Conservation (phyloP, 306 rosid genomes). For the Quercus rubra region DNA sequence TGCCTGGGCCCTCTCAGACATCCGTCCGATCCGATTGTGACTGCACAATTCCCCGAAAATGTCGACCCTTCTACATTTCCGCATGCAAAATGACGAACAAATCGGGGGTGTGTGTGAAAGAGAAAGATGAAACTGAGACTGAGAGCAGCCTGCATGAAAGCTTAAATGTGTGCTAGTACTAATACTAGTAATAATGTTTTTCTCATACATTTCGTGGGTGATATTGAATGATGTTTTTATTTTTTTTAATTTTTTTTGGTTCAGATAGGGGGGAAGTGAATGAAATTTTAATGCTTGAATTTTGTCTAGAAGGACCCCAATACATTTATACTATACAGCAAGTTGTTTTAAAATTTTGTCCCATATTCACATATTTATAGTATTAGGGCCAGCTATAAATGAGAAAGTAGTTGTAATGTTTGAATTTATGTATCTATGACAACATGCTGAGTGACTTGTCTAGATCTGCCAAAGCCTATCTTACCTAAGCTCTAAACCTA, state of each 20-base stretch:
- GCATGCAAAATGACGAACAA: constrained; percentile 1
- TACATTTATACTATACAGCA: constrained; percentile 11
- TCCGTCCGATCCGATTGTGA: constrained; percentile 21
- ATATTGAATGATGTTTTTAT: constrained; percentile 49
- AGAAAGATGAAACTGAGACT: not conserved
- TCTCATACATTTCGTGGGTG: constrained; percentile 84
- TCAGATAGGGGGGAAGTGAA: constrained; percentile 50
- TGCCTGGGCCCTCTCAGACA: constrained; percentile 8
- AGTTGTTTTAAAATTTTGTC: constrained; percentile 58
- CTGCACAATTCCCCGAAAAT: constrained; percentile 38
- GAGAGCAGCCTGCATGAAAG: constrained; percentile 19
- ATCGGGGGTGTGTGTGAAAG: not conserved
- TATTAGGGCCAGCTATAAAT: constrained; percentile 35
- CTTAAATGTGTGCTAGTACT: not conserved
- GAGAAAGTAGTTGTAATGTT: constrained; percentile 24
- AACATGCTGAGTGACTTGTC: constrained; percentile 28
- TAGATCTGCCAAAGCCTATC: constrained; percentile 17
- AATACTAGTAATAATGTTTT: constrained; percentile 42
- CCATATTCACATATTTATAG: constrained; percentile 50
- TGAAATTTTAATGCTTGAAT: constrained; percentile 35
- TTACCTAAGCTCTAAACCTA: not conserved
- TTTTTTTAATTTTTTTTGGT: not conserved
- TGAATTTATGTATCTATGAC: constrained; percentile 40
- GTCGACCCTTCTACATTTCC: constrained; percentile 6
- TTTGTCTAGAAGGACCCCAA: constrained; percentile 28